Conservation (phyloP, 116 monocot genomes). For the Papilionanthe hybrid region DNA sequence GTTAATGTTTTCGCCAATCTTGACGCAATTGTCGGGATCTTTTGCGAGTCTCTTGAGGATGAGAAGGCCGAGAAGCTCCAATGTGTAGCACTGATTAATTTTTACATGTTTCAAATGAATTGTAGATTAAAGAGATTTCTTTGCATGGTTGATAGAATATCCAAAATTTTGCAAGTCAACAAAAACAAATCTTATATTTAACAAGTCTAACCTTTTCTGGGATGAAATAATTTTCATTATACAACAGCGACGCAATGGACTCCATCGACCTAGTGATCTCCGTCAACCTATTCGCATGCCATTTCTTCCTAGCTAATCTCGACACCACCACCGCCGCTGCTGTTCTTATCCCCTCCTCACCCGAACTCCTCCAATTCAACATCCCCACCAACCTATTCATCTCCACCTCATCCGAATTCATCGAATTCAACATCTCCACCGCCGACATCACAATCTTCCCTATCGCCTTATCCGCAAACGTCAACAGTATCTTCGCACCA, state of each 20-base stretch:
- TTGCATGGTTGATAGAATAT: neutral
- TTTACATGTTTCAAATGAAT: neutral
- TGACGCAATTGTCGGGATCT: conserved; percentile 36
- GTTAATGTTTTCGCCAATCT: conserved; percentile 37
- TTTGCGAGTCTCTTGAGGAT: conserved; percentile 38
- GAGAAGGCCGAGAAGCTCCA: conserved; percentile 35
- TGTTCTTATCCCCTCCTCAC: conserved; percentile 35
- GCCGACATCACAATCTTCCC: conserved; percentile 43
- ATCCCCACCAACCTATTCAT: conserved; percentile 67
- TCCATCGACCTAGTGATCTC: conserved; percentile 61
- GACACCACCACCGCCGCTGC: conserved; percentile 44
- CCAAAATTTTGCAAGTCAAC: neutral
- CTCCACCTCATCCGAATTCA: too few relatives aligned
- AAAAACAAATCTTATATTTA: too few relatives aligned
- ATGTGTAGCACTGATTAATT: conserved; percentile 10
- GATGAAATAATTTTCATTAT: conserved; percentile 7
- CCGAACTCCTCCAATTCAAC: conserved; percentile 62
- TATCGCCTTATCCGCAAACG: conserved; percentile 34
- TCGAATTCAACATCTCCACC: too few relatives aligned
- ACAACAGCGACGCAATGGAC: conserved; percentile 51
- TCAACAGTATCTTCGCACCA: conserved; percentile 40
- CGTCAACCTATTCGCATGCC: conserved; percentile 38
- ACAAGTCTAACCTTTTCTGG: conserved; percentile 6
- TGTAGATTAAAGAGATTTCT: neutral
- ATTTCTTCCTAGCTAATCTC: conserved; percentile 41